phyloP scores from a whole-genome alignment of 2,329 filamentous ascomycete species.

The Colletotrichum tamarilloi region DNA sequence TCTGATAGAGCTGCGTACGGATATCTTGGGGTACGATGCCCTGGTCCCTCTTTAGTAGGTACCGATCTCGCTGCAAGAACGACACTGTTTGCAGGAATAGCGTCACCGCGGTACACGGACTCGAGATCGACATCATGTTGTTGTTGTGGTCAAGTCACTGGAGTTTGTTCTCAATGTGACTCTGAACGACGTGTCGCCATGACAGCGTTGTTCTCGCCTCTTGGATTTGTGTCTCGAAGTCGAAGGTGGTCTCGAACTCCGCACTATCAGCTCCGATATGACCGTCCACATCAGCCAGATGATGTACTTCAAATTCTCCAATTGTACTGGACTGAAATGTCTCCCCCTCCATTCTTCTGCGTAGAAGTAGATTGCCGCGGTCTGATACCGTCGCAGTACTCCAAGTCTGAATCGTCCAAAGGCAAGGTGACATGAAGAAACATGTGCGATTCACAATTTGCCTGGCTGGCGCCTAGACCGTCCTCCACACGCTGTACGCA shows the following conservation, averaged over 20 bases:
- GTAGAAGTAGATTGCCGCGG: neutral
- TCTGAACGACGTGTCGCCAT: neutral
- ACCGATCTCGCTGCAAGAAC: neutral
- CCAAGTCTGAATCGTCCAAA: neutral
- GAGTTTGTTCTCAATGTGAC: neutral
- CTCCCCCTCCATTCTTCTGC: neutral
- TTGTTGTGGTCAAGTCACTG: neutral
- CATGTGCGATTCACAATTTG: neutral
- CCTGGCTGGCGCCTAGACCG: neutral
- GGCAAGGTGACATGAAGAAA: constrained; percentile 12
- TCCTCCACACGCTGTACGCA: neutral
- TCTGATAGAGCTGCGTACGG: too few relatives aligned
- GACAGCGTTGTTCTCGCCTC: neutral
- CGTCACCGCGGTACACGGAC: neutral
- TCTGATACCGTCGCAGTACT: neutral
- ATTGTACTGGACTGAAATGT: neutral
- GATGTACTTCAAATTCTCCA: neutral
- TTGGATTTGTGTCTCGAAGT: neutral
- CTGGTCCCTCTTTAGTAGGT: neutral
- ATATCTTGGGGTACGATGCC: neutral
- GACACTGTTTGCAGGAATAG: neutral
- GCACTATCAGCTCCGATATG: neutral
- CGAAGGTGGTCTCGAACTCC: neutral
- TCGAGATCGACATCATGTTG: neutral
- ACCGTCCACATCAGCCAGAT: neutral